A percentile compares a stretch with the other conserved stretches of the same genome.
Evolutionary conservation across 208 protist genomes (phyloP).

Genomic region (Acanthamoeba sp.): DNA sequence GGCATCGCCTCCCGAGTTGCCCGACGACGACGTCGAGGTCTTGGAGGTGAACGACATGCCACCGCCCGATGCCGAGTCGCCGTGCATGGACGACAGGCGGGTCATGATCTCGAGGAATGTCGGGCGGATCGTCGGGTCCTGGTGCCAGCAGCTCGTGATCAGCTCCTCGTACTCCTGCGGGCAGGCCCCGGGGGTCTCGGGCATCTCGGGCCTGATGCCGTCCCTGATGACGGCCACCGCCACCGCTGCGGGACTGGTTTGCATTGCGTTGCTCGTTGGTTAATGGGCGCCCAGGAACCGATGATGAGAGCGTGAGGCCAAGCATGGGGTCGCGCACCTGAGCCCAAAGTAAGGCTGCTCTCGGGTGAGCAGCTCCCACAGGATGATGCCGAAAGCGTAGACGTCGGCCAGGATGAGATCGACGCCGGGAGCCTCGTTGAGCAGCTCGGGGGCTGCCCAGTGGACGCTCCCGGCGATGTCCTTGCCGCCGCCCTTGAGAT

Average conservation of each 20-base stretch:
- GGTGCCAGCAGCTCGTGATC: background rate
- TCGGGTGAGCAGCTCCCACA: conserved; percentile 31
- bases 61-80: background rate
- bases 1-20: background rate
- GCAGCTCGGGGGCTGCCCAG: conserved; percentile 37
- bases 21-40: background rate
- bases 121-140: conserved; percentile 28
- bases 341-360: conserved; percentile 21
- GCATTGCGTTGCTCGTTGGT: too few relatives aligned
- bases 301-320: too few relatives aligned
- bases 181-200: background rate
- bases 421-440: conserved; percentile 9
- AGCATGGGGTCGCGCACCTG: background rate
- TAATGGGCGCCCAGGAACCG: too few relatives aligned
- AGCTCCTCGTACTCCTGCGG: conserved; percentile 31
- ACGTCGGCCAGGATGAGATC: conserved; percentile 3
- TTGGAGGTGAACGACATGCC: background rate
- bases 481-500: conserved; percentile 1
- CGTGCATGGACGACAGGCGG: conserved; percentile 2
- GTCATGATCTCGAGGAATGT: conserved; percentile 64
- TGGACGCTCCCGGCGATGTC: conserved; percentile 1
- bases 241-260: background rate
- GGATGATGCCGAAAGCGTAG: conserved; percentile 16
- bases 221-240: conserved; percentile 7
- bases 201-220: background rate